A percentile compares a stretch with the other conserved stretches of the same genome.
Evolutionary conservation across 306 rosid genomes (phyloP).

Genomic region (Sindora glabra): DNA sequence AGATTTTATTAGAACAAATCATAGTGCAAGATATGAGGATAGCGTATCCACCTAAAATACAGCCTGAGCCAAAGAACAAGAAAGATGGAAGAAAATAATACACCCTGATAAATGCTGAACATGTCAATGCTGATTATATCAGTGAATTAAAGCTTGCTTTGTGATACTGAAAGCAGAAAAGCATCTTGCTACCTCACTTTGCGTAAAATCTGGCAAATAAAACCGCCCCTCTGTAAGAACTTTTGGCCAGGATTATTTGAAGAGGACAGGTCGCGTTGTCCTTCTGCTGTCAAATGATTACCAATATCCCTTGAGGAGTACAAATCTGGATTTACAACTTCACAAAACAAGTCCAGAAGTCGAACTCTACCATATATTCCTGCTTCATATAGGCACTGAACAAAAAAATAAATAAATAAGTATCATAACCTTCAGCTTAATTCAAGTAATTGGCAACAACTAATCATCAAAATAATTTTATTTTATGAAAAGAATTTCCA

Average conservation of each 20-base stretch:
- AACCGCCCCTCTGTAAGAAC: conserved; percentile 32
- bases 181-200: conserved; percentile 54
- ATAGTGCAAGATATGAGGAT: too few species aligned
- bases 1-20: too few species aligned
- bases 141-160: neutral
- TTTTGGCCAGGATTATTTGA: conserved; percentile 35
- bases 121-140: too few species aligned
- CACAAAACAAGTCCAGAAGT: conserved; percentile 74
- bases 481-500: neutral
- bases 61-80: too few species aligned
- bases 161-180: neutral
- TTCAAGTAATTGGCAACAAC: neutral
- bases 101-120: too few species aligned
- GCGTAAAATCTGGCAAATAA: conserved; percentile 43
- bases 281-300: conserved; percentile 24
- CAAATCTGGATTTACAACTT: conserved; percentile 64
- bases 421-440: conserved; percentile 19
- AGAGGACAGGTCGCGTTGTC: conserved; percentile 28
- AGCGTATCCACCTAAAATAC: too few species aligned
- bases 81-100: too few species aligned
- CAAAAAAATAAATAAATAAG: conserved; percentile 9
- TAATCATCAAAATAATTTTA: conserved; percentile 8
- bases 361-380: conserved; percentile 53
- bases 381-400: conserved; percentile 86
- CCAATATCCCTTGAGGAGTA: conserved; percentile 30